Evolutionary conservation across 768 basidiomycete species (phyloP), one percentile per base, ranked within the genome.

Genomic region (Austroboletus festivus): DNA sequence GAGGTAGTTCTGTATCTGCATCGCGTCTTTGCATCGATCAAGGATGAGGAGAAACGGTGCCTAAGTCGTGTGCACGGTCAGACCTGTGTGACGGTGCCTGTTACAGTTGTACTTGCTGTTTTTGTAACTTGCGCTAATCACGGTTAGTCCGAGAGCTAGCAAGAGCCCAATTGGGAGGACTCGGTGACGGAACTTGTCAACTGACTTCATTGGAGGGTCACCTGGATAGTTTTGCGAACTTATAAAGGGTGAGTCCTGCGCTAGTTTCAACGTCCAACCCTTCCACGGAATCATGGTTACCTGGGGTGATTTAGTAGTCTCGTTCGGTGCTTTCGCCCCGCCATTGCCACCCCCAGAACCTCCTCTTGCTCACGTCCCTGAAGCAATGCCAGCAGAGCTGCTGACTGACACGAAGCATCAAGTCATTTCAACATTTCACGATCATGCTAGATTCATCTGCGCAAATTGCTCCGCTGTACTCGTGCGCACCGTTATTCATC

Each of bases 361-460:
- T n/a, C 35, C 18, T 5, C 58, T 7, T 35, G 23, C 38, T 39
- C 26, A 26, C 50, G 26, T 12, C 16, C 38, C 2, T 42, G 31
- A 33, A 13, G 9, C 37, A 20, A 65, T 64, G 62, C n/a, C n/a
- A n/a, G 26, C 42, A 37, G 59, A 51, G 65, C 28, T n/a, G n/a
- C n/a, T 58, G 65, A 46, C 63, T 55, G 31, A 75, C 22, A 76
- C 79, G 51, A 75, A 71, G 57, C 63, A 68, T n/a, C 77, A 81
- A 43, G 85, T 85, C 2, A 60, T 80, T n/a, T 76, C 79, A 37
- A 73, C 74, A 1, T 90, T 82, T 60, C 69, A 78, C 5, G 79
- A 77, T n/a, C 82, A 77, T 39, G 83, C 89, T n/a, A 75, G 68
- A 15, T 89, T 78, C 62, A 80, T 78, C 3, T 91, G 88, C 57